phyloP scores from a whole-genome alignment of 164 flowering plant genomes.

The Platanus orientalis region DNA sequence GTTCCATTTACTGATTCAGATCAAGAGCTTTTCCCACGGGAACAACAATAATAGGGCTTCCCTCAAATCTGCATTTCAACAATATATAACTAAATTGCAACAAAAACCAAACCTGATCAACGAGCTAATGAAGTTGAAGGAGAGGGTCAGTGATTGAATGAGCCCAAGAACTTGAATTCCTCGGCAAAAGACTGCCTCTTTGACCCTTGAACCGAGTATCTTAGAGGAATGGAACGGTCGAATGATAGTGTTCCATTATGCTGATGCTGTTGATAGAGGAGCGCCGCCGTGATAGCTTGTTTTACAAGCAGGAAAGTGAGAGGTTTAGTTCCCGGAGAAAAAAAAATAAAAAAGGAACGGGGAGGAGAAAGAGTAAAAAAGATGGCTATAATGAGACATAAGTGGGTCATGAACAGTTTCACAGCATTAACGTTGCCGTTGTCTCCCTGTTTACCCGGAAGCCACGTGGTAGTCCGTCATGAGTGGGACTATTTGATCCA shows the following conservation, averaged over 20 bases:
- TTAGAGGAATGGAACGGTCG: slow-evolving; percentile 70
- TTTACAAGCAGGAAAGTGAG: slow-evolving; percentile 58
- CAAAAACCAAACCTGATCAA: slow-evolving; percentile 56
- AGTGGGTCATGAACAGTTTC: too few species aligned
- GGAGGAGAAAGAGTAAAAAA: too few species aligned
- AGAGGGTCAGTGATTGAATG: slow-evolving; percentile 77
- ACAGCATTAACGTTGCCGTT: too few species aligned
- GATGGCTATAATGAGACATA: too few species aligned
- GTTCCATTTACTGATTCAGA: slow-evolving; percentile 36
- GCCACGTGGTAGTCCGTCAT: too few species aligned
- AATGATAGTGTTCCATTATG: slow-evolving; percentile 37
- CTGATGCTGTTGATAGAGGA: slow-evolving; percentile 48
- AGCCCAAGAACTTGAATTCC: slow-evolving; percentile 85
- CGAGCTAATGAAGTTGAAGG: slow-evolving; percentile 84
- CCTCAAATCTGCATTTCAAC: too few species aligned
- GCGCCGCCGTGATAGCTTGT: slow-evolving; percentile 71
- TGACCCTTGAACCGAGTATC: slow-evolving; percentile 37
- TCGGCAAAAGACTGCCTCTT: slow-evolving; percentile 54
- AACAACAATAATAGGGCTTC: slow-evolving; percentile 26
- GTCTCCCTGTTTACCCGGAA: too few species aligned
- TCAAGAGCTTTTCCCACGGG: slow-evolving; percentile 33
- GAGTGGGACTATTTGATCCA: too few species aligned
- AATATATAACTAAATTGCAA: too few species aligned
- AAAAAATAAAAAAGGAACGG: too few species aligned
- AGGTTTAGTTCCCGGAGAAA: too few species aligned